These are phyloP conservation scores for Starmerella gropengiesseri DNA, from an alignment of 805 yeast genomes.

Conservation along the genomic window DNA sequence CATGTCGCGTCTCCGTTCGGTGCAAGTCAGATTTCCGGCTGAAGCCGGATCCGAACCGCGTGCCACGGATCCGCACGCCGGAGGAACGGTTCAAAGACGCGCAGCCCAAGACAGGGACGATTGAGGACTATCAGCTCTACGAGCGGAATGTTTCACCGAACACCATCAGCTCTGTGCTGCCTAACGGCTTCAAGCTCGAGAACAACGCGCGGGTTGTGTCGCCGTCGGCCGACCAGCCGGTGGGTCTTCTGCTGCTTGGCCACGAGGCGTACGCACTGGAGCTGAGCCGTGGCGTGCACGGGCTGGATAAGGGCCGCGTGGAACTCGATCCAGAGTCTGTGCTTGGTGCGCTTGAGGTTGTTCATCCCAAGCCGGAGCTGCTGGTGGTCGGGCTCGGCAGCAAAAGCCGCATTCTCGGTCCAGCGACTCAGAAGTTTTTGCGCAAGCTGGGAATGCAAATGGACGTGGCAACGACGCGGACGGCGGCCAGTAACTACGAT, in stretches of 20 bases:
- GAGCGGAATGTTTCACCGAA: constrained; percentile 38
- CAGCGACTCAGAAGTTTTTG: constrained; percentile 40
- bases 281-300: constrained; percentile 32
- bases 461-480: constrained; percentile 52
- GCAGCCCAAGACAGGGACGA: constrained; percentile 23
- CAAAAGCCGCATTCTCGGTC: constrained; percentile 50
- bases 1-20: no score
- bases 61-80: constrained; percentile 21
- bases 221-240: constrained; percentile 26
- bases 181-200: constrained; percentile 52
- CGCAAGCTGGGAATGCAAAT: constrained; percentile 54
- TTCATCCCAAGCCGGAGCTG: constrained; percentile 71
- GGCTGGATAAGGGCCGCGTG: constrained; percentile 45
- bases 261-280: constrained; percentile 52
- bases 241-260: constrained; percentile 30
- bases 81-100: constrained; percentile 22
- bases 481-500: constrained; percentile 62
- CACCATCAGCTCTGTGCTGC: constrained; percentile 41
- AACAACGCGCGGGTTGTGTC: constrained; percentile 32
- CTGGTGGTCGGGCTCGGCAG: constrained; percentile 60
- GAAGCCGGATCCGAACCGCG: constrained; percentile 24
- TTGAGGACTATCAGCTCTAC: constrained; percentile 36
- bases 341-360: constrained; percentile 40
- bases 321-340: constrained; percentile 37
- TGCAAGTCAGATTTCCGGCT: constrained; percentile 16